Evolutionary conservation across 2,329 filamentous ascomycete genomes (phyloP).

Genomic region (Calonectria montana): DNA sequence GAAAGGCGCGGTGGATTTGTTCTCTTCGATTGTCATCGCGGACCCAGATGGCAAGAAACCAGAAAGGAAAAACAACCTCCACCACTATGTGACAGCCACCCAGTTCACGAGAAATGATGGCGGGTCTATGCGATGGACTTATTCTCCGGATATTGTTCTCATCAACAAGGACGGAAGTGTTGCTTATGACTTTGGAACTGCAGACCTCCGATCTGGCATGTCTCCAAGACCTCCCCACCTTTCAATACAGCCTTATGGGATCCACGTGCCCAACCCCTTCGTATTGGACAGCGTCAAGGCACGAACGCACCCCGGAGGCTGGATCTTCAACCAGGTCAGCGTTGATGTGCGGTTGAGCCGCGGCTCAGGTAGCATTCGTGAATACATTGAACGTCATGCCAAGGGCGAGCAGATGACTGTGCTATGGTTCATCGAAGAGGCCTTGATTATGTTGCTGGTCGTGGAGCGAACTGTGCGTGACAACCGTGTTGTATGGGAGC

Average conservation of each 20-base stretch:
- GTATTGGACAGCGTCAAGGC: constrained; percentile 50
- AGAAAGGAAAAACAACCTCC: constrained; percentile 47
- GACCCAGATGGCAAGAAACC: constrained; percentile 43
- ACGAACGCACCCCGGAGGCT: constrained; percentile 44
- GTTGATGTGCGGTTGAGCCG: constrained; percentile 49
- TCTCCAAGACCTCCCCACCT: constrained; percentile 37
- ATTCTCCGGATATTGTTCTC: constrained; percentile 47
- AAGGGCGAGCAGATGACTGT: constrained; percentile 51
- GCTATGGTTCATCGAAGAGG: constrained; percentile 51
- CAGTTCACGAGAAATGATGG: constrained; percentile 48
- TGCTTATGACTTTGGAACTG: constrained; percentile 47
- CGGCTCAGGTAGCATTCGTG: constrained; percentile 42
- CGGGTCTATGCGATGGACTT: constrained; percentile 47
- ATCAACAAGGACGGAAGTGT: constrained; percentile 44
- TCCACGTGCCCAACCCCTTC: constrained; percentile 48
- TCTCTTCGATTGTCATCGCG: constrained; percentile 47
- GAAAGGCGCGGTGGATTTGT: constrained; percentile 48
- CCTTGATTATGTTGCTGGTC: constrained; percentile 48
- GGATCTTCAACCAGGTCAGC: constrained; percentile 50
- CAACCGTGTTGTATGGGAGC: constrained; percentile 43
- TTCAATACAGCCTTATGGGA: constrained; percentile 41
- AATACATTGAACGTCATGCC: constrained; percentile 49
- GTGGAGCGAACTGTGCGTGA: constrained; percentile 42
- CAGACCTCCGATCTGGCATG: constrained; percentile 18
- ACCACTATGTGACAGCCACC: constrained; percentile 50